phyloP scores from a whole-genome alignment of 805 yeast genomes.

The Yamadazyma philogaea region DNA sequence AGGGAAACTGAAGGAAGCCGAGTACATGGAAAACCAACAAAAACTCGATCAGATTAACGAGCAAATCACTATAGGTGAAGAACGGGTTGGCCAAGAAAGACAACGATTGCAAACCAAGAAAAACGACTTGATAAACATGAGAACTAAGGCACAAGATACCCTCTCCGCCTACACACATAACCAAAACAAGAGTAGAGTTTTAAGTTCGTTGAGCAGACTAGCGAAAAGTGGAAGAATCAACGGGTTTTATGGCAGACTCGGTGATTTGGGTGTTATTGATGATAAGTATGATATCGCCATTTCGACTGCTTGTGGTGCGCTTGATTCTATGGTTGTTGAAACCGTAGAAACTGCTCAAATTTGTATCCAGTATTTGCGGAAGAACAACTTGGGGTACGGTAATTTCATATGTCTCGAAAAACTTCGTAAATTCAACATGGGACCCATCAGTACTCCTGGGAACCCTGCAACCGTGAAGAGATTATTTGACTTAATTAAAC shows the following conservation, averaged over 20 bases:
- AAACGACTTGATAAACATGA: conserved; percentile 45
- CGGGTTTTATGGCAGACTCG: conserved; percentile 88
- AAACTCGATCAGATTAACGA: conserved; percentile 48
- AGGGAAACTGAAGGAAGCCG: conserved; percentile 49
- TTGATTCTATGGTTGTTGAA: conserved; percentile 93
- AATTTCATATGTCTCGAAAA: conserved; percentile 79
- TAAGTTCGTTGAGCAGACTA: conserved; percentile 63
- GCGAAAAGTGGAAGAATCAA: conserved; percentile 76
- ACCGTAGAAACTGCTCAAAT: conserved; percentile 57
- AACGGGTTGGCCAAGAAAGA: conserved; percentile 51
- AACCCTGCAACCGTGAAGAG: conserved; percentile 64
- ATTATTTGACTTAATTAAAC: conserved; percentile 76
- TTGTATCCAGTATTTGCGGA: conserved; percentile 75
- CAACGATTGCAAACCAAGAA: conserved; percentile 53
- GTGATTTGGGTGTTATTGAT: conserved; percentile 89
- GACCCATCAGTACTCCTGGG: conserved; percentile 64
- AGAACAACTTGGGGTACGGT: conserved; percentile 83
- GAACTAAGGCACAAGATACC: conserved; percentile 70
- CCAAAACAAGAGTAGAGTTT: conserved; percentile 71
- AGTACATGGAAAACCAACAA: conserved; percentile 41
- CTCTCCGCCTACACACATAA: conserved; percentile 50
- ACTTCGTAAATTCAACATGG: conserved; percentile 59
- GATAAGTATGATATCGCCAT: conserved; percentile 88
- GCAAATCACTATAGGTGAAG: conserved; percentile 58
- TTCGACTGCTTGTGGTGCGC: conserved; percentile 88